Evolutionary conservation across 2,329 filamentous ascomycete genomes (phyloP).

Genomic region (Alternaria brassicicola): DNA sequence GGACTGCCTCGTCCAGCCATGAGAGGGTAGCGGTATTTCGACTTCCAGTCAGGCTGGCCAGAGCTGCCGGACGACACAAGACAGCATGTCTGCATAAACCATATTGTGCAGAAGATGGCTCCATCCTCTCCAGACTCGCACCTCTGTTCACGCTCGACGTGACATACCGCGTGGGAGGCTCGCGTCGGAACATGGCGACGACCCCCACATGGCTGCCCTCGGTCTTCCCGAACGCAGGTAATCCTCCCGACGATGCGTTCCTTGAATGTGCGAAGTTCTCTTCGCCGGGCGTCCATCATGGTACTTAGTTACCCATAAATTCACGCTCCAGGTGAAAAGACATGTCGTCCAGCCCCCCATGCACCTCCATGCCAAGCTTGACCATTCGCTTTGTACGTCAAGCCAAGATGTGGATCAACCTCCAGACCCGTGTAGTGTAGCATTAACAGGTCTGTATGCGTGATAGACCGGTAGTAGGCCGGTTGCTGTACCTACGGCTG

Average conservation of each 20-base stretch:
- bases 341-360: constrained; percentile 14
- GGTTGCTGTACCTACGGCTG: constrained; percentile 6
- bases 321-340: constrained; percentile 14
- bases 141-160: not conserved
- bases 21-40: not conserved
- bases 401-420: constrained; percentile 23
- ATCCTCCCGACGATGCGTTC: constrained; percentile 15
- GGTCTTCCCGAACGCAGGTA: constrained; percentile 21
- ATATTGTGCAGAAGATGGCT: not conserved
- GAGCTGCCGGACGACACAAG: not conserved
- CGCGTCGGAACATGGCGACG: not conserved
- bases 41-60: not conserved
- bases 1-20: not conserved
- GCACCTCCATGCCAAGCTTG: constrained; percentile 17
- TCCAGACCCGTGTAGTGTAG: constrained; percentile 14
- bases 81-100: not conserved
- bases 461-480: constrained; percentile 6
- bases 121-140: not conserved
- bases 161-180: constrained; percentile 18
- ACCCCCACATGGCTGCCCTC: constrained; percentile 1
- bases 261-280: constrained; percentile 27
- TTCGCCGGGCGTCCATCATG: constrained; percentile 35
- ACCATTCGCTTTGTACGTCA: constrained; percentile 20
- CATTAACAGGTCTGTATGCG: constrained; percentile 7
- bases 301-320: constrained; percentile 25